These are phyloP conservation scores for Pleurotus salmoneostramineus DNA, from an alignment of 768 basidiomycete species.

Conservation along the genomic window DNA sequence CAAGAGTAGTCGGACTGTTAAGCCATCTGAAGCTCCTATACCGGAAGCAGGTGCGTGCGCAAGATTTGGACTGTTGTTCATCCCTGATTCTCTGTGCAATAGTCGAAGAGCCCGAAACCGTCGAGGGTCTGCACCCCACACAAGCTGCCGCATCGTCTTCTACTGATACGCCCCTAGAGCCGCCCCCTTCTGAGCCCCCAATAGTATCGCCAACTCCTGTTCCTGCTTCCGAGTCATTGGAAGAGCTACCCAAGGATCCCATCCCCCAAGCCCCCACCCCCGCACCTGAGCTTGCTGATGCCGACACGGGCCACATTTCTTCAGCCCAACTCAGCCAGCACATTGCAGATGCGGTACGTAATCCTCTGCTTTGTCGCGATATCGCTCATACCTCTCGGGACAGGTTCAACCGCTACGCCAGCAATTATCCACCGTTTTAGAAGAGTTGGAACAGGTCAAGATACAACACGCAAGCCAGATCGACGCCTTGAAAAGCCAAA, in stretches of 20 bases:
- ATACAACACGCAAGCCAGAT: conserved; percentile 29
- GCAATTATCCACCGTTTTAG: conserved; percentile 17
- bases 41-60: conserved; percentile 44
- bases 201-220: neutral
- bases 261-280: neutral
- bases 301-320: conserved; percentile 2
- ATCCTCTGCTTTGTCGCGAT: neutral
- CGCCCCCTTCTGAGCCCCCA: too few relatives aligned
- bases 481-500: conserved; percentile 27
- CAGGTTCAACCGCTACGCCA: conserved; percentile 2
- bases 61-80: neutral
- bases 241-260: neutral
- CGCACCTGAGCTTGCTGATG: too few relatives aligned
- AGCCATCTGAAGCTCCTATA: conserved; percentile 54
- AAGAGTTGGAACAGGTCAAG: conserved; percentile 25
- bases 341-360: conserved; percentile 30
- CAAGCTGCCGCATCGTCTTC: too few relatives aligned
- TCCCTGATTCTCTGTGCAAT: neutral
- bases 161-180: too few relatives aligned
- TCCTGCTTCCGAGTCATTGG: neutral
- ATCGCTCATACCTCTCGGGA: neutral
- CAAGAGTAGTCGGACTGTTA: conserved; percentile 46
- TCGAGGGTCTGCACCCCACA: too few relatives aligned
- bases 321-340: conserved; percentile 21
- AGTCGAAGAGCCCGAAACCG: neutral